phyloP scores from a whole-genome alignment of 257 asterid species.

The Przewalskia tangutica region DNA sequence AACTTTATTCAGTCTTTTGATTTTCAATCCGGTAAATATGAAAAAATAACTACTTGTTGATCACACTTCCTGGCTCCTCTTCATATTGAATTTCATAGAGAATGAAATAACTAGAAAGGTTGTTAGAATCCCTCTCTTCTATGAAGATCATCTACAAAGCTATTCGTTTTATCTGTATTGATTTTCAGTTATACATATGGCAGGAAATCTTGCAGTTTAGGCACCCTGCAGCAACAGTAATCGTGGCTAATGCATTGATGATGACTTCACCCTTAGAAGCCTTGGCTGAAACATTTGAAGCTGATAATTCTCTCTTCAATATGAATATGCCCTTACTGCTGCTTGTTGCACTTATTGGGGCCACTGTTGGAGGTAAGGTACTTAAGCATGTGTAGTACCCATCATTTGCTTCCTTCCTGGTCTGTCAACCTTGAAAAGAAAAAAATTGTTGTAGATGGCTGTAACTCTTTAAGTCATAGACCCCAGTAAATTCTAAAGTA shows the following conservation, averaged over 20 bases:
- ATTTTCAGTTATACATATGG: constrained; percentile 2
- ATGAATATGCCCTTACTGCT: constrained; percentile 76
- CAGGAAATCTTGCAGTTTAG: constrained; percentile 35
- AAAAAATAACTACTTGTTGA: not conserved
- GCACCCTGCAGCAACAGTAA: constrained; percentile 28
- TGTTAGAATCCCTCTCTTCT: no score
- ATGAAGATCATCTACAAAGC: no score
- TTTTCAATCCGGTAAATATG: not conserved
- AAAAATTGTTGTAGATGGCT: not conserved
- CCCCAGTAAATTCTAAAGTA: not conserved
- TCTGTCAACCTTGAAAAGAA: not conserved
- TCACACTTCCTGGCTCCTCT: not conserved
- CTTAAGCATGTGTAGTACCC: not conserved
- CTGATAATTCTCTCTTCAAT: constrained; percentile 33
- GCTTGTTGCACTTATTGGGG: constrained; percentile 76
- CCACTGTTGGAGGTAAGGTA: constrained; percentile 86
- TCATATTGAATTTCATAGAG: not conserved
- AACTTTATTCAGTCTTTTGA: not conserved
- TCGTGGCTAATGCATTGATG: constrained; percentile 45
- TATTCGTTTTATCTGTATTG: no score
- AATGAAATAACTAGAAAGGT: no score
- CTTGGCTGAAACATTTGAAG: constrained; percentile 85
- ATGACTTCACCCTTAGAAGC: constrained; percentile 58
- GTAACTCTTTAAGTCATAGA: not conserved
- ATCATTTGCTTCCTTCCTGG: not conserved